Conservation (phyloP, 768 basidiomycete species). For the Trametopsis cervina region DNA sequence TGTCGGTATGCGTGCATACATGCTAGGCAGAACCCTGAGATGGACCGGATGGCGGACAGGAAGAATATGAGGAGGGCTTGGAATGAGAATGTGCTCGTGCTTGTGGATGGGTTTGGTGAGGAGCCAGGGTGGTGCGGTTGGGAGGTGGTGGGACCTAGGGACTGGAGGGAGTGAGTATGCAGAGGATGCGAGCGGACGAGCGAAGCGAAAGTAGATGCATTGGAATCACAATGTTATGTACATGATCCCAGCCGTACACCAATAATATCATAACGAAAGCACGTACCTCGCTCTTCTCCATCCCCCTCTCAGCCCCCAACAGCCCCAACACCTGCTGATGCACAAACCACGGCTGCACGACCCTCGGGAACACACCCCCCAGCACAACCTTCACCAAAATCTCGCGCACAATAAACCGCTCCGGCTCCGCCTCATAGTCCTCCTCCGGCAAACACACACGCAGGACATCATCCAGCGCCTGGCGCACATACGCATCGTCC, state of each 20-base stretch:
- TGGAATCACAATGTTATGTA: neutral
- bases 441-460: slow-evolving; percentile 65
- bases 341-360: slow-evolving; percentile 90
- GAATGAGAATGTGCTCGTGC: slow-evolving; percentile 25
- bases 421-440: slow-evolving; percentile 71
- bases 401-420: slow-evolving; percentile 82
- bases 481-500: slow-evolving; percentile 73
- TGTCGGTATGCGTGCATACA: slow-evolving; percentile 66
- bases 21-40: slow-evolving; percentile 64
- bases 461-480: slow-evolving; percentile 72
- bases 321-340: slow-evolving; percentile 61
- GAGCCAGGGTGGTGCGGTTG: slow-evolving; percentile 8
- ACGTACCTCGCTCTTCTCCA: slow-evolving; percentile 16
- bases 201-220: neutral
- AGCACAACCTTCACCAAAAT: slow-evolving; percentile 73
- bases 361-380: slow-evolving; percentile 55
- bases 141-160: neutral
- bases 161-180: neutral
- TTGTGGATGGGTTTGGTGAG: slow-evolving; percentile 10
- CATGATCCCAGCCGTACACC: neutral
- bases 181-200: neutral
- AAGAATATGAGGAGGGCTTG: slow-evolving; percentile 57
- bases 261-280: neutral
- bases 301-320: slow-evolving; percentile 40
- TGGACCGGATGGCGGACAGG: slow-evolving; percentile 65